phyloP scores from a whole-genome alignment of 2,329 filamentous ascomycete genomes.

The Hypoxylon sp. region DNA sequence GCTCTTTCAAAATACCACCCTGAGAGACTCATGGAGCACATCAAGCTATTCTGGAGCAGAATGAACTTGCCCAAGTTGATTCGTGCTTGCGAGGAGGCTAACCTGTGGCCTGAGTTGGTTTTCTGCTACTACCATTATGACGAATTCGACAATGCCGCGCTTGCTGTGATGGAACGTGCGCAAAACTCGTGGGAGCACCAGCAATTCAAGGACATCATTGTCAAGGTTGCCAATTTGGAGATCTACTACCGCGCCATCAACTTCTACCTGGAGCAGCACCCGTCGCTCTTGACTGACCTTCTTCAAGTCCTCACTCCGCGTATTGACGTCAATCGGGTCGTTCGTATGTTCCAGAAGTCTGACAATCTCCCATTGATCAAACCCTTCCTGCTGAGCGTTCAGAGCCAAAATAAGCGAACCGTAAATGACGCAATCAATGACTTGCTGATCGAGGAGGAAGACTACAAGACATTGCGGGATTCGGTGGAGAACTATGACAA shows the following conservation, averaged over 20 bases:
- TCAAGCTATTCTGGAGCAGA: conserved; percentile 97
- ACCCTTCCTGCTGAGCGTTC: conserved; percentile 96
- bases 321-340: conserved; percentile 98
- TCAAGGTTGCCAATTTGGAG: conserved; percentile 98
- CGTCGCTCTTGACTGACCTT: conserved; percentile 93
- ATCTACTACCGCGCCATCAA: conserved; percentile 98
- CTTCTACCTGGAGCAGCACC: conserved; percentile 98
- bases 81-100: conserved; percentile 90
- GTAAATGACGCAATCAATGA: conserved; percentile 99
- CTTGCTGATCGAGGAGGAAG: conserved; percentile 96
- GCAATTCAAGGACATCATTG: conserved; percentile 98
- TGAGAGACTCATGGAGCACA: conserved; percentile 96
- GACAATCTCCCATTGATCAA: conserved; percentile 99
- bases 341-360: conserved; percentile 98
- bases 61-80: conserved; percentile 99
- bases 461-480: conserved; percentile 98
- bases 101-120: conserved; percentile 96
- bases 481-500: conserved; percentile 99
- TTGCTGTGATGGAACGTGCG: conserved; percentile 97
- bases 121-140: conserved; percentile 99
- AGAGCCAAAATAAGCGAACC: conserved; percentile 96
- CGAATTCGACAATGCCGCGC: conserved; percentile 95
- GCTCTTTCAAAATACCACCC: conserved; percentile 95
- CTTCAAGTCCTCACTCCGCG: conserved; percentile 91
- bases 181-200: conserved; percentile 99